Percentiles rank a stretch among this genome's conserved stretches.
Evolutionary conservation across 352 stramenopile species (phyloP).

Genomic region (Phytophthora crassamura): DNA sequence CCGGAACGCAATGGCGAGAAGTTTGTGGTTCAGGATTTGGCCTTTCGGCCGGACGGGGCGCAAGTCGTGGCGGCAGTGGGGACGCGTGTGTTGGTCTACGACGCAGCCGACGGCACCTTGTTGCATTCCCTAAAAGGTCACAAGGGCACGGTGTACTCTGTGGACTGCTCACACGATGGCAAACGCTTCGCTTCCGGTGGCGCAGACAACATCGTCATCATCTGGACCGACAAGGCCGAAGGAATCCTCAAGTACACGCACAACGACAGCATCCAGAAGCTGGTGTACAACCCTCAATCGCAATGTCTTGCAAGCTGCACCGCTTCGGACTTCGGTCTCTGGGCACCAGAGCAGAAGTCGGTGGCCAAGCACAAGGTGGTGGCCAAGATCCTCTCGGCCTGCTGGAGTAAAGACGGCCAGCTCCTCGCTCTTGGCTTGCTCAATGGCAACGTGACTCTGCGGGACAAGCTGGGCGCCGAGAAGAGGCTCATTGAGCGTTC

Average conservation of each 20-base stretch:
- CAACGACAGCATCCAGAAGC: slow-evolving; percentile 93
- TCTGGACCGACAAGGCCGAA: slow-evolving; percentile 95
- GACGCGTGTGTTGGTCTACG: slow-evolving; percentile 93
- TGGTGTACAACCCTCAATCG: slow-evolving; percentile 93
- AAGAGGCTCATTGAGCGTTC: slow-evolving; percentile 91
- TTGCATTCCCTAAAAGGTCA: slow-evolving; percentile 93
- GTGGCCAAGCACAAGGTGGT: slow-evolving; percentile 96
- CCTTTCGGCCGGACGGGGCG: slow-evolving; percentile 91
- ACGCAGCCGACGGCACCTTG: slow-evolving; percentile 89
- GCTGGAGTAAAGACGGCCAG: slow-evolving; percentile 93
- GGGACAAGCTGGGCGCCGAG: slow-evolving; percentile 92
- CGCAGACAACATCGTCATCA: slow-evolving; percentile 96
- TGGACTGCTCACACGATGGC: slow-evolving; percentile 92
- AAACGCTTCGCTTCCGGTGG: slow-evolving; percentile 93
- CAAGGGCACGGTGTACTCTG: slow-evolving; percentile 92
- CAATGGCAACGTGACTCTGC: slow-evolving; percentile 92
- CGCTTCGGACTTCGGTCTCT: slow-evolving; percentile 95
- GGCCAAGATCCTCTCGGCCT: slow-evolving; percentile 92
- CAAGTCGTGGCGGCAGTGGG: slow-evolving; percentile 92
- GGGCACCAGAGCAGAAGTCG: slow-evolving; percentile 93
- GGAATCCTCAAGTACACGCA: slow-evolving; percentile 97
- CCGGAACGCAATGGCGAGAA: slow-evolving; percentile 89
- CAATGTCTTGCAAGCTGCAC: slow-evolving; percentile 94
- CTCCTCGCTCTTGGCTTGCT: slow-evolving; percentile 92
- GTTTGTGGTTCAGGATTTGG: slow-evolving; percentile 89